Percentiles rank a stretch among this genome's conserved stretches.
These are phyloP conservation scores for Dichomitus squalens DNA, from an alignment of 1,284 basidiomycete species.

Conservation along the genomic window DNA sequence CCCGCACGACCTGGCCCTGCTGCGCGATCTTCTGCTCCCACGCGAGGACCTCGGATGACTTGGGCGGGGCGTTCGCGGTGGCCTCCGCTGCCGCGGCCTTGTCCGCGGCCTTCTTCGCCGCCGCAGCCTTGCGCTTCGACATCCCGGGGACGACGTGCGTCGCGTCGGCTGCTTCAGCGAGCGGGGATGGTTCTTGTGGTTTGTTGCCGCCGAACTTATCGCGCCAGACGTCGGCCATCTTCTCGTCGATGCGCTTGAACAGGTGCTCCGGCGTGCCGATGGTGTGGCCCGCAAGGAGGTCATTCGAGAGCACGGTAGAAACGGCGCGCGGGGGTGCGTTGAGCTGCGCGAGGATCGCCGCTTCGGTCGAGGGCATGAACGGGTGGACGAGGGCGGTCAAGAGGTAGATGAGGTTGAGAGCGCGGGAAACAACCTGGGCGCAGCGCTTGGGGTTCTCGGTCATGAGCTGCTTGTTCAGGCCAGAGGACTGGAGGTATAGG, in stretches of 20 bases:
- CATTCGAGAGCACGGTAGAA: slow-evolving; percentile 68
- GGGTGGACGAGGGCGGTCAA: slow-evolving; percentile 88
- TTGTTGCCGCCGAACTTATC: slow-evolving; percentile 64
- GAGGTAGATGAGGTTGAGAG: slow-evolving; percentile 92
- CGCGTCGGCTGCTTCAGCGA: slow-evolving; percentile 41
- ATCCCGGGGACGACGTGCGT: slow-evolving; percentile 43
- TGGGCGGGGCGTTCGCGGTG: slow-evolving; percentile 49
- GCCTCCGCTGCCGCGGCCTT: slow-evolving; percentile 22
- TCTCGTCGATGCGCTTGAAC: slow-evolving; percentile 94
- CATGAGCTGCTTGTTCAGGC: slow-evolving; percentile 91
- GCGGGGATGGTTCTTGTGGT: slow-evolving; percentile 33
- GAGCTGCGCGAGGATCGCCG: slow-evolving; percentile 84
- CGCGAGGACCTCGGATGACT: slow-evolving; percentile 60
- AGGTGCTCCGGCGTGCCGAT: slow-evolving; percentile 89
- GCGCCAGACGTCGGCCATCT: slow-evolving; percentile 85
- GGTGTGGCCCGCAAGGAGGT: slow-evolving; percentile 86
- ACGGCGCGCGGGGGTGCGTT: slow-evolving; percentile 87
- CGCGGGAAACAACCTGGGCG: slow-evolving; percentile 87
- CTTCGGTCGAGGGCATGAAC: slow-evolving; percentile 94
- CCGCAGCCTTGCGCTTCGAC: slow-evolving; percentile 57
- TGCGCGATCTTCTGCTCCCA: slow-evolving; percentile 73
- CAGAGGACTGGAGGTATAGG: slow-evolving; percentile 89
- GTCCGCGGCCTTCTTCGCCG: slow-evolving; percentile 40
- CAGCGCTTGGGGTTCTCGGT: slow-evolving; percentile 82
- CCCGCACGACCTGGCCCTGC: slow-evolving; percentile 74